These are phyloP conservation scores for Arthromyces matolae DNA, from an alignment of 768 basidiomycete genomes.

Conservation along the genomic window DNA sequence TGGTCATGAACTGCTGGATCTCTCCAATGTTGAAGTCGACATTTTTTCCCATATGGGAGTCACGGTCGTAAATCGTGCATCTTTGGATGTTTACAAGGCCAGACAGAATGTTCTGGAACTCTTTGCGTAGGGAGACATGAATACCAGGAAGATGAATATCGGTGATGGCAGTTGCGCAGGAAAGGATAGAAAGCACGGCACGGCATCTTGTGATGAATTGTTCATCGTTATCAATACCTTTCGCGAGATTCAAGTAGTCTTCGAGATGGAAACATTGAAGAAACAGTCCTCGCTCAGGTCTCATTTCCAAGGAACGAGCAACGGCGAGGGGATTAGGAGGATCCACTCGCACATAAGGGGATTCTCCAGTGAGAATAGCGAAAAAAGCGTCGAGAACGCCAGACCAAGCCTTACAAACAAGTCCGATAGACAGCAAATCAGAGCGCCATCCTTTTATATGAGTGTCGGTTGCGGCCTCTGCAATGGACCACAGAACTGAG, in stretches of 20 bases:
- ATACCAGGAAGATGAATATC: slow-evolving; percentile 3
- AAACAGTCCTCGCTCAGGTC: slow-evolving; percentile 10
- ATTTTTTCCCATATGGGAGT: slow-evolving; percentile 6
- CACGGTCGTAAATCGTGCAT: slow-evolving; percentile 4
- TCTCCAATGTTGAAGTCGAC: slow-evolving; percentile 6
- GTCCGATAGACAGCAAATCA: slow-evolving; percentile 3
- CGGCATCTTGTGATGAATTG: slow-evolving; percentile 4
- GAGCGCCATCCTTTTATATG: slow-evolving; percentile 7
- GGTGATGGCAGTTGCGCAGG: slow-evolving; percentile 2
- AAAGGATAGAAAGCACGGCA: slow-evolving; percentile 7
- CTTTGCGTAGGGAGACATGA: slow-evolving; percentile 2
- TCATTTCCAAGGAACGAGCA: slow-evolving; percentile 6
- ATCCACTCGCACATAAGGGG: slow-evolving; percentile 1
- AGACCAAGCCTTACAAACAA: slow-evolving; percentile 13
- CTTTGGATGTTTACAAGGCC: neutral
- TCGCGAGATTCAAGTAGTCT: neutral
- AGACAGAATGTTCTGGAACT: slow-evolving; percentile 1
- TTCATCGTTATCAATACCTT: slow-evolving; percentile 3
- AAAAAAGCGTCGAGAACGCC: slow-evolving; percentile 13
- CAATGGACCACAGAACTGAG: neutral
- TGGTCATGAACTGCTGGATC: slow-evolving; percentile 6
- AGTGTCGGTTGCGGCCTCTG: neutral
- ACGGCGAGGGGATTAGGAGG: slow-evolving; percentile 1
- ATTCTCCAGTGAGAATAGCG: neutral
- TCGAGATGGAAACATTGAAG: slow-evolving; percentile 6